Percentiles rank a stretch among this genome's conserved stretches.
Conservation (phyloP, 2,329 filamentous ascomycete genomes). For the Sclerotinia glacialis region DNA sequence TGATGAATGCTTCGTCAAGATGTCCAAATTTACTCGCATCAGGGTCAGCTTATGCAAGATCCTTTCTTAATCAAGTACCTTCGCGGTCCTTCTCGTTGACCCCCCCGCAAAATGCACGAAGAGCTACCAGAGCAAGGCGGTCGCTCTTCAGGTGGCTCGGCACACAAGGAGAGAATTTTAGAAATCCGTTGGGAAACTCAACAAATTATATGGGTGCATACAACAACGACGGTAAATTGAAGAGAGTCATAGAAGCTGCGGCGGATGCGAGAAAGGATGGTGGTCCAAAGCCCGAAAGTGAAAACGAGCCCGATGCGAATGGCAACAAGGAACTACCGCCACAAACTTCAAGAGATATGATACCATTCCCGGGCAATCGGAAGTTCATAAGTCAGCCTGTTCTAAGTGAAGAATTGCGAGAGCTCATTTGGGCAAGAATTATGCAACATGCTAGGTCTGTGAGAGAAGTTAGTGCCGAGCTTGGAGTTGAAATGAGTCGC, state of each 20-base stretch:
- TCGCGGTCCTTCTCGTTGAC: conserved; percentile 39
- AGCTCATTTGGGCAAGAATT: conserved; percentile 61
- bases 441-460: conserved; percentile 55
- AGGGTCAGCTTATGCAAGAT: conserved; percentile 28
- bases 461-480: conserved; percentile 59
- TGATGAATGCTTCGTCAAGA: conserved; percentile 36
- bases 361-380: conserved; percentile 62
- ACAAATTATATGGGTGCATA: conserved; percentile 40
- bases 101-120: conserved; percentile 28
- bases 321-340: conserved; percentile 29
- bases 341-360: conserved; percentile 30
- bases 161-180: conserved; percentile 32
- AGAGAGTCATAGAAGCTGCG: conserved; percentile 28
- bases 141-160: conserved; percentile 37
- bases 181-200: conserved; percentile 33
- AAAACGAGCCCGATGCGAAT: conserved; percentile 10
- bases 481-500: conserved; percentile 65
- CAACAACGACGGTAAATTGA: conserved; percentile 33
- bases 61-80: conserved; percentile 29
- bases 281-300: conserved; percentile 11
- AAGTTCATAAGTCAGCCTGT: conserved; percentile 60
- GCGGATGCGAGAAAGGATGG: conserved; percentile 5
- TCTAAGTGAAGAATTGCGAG: conserved; percentile 61
- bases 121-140: conserved; percentile 35
- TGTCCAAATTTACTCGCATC: conserved; percentile 30